Evolutionary conservation across 169 alveolate genomes (phyloP), one percentile per base, ranked within the genome.

Genomic region (Cryptosporidium xiaoi): DNA sequence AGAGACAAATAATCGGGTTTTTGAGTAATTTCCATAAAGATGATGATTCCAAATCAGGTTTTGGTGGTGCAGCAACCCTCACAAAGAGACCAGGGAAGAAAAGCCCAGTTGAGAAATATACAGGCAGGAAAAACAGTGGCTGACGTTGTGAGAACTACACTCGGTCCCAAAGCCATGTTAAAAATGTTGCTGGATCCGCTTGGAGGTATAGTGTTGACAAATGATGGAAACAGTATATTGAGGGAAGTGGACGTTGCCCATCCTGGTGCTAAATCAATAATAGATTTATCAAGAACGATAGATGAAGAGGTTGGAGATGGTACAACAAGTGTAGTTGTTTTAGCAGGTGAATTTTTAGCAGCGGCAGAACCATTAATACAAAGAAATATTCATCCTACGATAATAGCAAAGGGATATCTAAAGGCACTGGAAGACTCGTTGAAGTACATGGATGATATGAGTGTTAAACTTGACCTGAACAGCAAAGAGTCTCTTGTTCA

Each of bases 291-390:
- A 36, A 92, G 99, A 62, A 94, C 99, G 3, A 98, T 96, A 92
- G 99, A 98, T 90, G 99, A 98, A 91, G 99, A 98, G 90, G 99
- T 97, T 3, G 99, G 99, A 24, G 99, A 98, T 91, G 99, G 99
- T 2, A 98, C 98, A 18, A 98, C 99, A 13, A 98, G 99, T 24
- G 99, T 98, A 29, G 99, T 98, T 65, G 99, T 98, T 10, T 92
- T 98, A 66, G 99, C 99, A 34, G 99, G 99, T 5, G 99, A 98
- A 94, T 94, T 98, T 94, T 93, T 98, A 92, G 95, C 98, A 64
- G 97, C 96, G 65, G 99, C 99, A 15, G 99, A 97, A 93, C 96
- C 96, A 48, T 96, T 98, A 90, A 92, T 98, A 15, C 98, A 97
- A 84, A 94, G 94, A 91, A 97, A 97, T 71, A 95, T 98, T 46